phyloP scores from a whole-genome alignment of 2,329 filamentous ascomycete genomes.

The Hypoxylon sp. region DNA sequence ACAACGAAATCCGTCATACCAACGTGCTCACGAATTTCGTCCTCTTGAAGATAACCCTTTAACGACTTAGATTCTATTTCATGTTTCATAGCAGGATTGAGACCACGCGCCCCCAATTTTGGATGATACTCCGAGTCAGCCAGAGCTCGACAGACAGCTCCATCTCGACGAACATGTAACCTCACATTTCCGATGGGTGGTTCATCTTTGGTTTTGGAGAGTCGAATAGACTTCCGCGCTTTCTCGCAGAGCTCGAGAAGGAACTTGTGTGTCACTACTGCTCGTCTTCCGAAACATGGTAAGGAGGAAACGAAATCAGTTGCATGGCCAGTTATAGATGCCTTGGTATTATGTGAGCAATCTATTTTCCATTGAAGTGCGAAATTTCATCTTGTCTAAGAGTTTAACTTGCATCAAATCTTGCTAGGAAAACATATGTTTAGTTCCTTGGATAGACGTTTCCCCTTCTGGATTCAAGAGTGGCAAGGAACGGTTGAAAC shows the following conservation, averaged over 20 bases:
- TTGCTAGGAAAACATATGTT: background rate
- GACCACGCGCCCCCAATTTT: background rate
- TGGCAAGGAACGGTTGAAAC: background rate
- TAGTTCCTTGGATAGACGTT: background rate
- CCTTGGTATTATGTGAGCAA: background rate
- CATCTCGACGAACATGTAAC: background rate
- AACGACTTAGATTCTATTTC: background rate
- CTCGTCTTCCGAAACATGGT: slow-evolving; percentile 32
- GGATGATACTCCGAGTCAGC: background rate
- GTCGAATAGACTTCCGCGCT: background rate
- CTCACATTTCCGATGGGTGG: background rate
- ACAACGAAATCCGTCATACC: background rate
- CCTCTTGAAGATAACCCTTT: background rate
- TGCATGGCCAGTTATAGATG: slow-evolving; percentile 37
- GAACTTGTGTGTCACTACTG: slow-evolving; percentile 13
- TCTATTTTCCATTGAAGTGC: background rate
- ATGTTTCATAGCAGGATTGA: background rate
- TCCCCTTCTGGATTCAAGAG: background rate
- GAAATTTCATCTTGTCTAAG: slow-evolving; percentile 23
- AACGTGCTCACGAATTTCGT: background rate
- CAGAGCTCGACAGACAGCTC: background rate
- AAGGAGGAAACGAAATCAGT: slow-evolving; percentile 42
- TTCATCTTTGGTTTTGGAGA: background rate
- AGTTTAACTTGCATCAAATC: background rate
- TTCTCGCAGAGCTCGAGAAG: background rate